Conservation (phyloP, 1,139 yeast genomes). For the Suhomyces atakaporum region DNA sequence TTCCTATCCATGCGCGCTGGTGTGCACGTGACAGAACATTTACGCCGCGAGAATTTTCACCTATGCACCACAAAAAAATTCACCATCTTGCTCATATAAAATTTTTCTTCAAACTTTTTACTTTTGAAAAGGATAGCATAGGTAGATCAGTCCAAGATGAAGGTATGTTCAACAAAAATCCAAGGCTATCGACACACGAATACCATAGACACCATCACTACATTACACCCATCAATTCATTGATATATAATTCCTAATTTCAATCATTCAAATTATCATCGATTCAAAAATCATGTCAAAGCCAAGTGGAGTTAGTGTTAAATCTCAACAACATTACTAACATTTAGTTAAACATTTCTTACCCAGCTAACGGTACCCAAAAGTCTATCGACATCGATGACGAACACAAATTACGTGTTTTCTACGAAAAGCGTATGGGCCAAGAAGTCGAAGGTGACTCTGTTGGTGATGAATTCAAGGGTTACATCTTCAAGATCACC, state of each 20-base stretch:
- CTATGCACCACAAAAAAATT: slow-evolving; percentile 17
- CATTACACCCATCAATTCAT: background rate
- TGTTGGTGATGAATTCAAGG: slow-evolving; percentile 98
- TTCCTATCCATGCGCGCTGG: background rate
- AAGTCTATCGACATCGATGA: slow-evolving; percentile 97
- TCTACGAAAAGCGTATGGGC: slow-evolving; percentile 99
- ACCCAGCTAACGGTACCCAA: slow-evolving; percentile 99
- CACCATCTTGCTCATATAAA: slow-evolving; percentile 15
- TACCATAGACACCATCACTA: background rate
- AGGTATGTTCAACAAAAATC: slow-evolving; percentile 30
- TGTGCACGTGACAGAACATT: slow-evolving; percentile 8
- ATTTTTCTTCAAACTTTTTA: slow-evolving; percentile 16
- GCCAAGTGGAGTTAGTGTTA: background rate
- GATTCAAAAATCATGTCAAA: background rate
- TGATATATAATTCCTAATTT: background rate
- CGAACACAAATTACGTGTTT: slow-evolving; percentile 97
- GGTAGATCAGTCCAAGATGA: slow-evolving; percentile 40
- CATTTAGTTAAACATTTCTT: slow-evolving; percentile 92
- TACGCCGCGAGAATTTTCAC: slow-evolving; percentile 14
- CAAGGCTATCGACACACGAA: slow-evolving; percentile 1
- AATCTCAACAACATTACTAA: slow-evolving; percentile 18
- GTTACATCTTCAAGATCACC: slow-evolving; percentile 97
- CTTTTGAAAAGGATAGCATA: slow-evolving; percentile 23
- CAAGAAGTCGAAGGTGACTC: slow-evolving; percentile 99
- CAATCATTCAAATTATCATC: background rate